phyloP scores from a whole-genome alignment of 2,329 filamentous ascomycete genomes.

The Penicillium olsonii region DNA sequence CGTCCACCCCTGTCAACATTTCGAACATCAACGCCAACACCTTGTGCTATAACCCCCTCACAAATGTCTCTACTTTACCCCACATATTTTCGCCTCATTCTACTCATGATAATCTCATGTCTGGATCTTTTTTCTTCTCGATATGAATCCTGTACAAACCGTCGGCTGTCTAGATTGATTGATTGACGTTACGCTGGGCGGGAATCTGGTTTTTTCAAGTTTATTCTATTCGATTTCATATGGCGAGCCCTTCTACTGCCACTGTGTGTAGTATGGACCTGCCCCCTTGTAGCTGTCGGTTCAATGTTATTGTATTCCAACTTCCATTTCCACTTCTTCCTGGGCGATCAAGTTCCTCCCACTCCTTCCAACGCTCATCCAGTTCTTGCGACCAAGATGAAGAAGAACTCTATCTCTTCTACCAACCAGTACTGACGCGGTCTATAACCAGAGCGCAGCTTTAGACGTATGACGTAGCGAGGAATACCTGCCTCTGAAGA shows the following conservation, averaged over 20 bases:
- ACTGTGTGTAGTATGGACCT: not conserved
- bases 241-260: not conserved
- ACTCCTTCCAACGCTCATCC: too few relatives aligned
- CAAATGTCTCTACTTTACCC: slow-evolving; percentile 1
- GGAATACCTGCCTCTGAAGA: too few relatives aligned
- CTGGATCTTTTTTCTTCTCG: slow-evolving; percentile 14
- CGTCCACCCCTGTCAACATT: slow-evolving; percentile 9
- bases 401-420: too few relatives aligned
- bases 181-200: slow-evolving; percentile 1
- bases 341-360: too few relatives aligned
- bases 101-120: slow-evolving; percentile 19
- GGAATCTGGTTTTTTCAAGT: not conserved
- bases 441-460: too few relatives aligned
- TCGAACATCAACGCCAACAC: slow-evolving; percentile 22
- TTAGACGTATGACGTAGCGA: too few relatives aligned
- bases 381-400: too few relatives aligned
- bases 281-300: slow-evolving; percentile 10
- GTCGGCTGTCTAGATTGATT: slow-evolving; percentile 20
- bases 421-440: too few relatives aligned
- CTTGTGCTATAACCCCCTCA: slow-evolving; percentile 19
- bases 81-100: slow-evolving; percentile 16
- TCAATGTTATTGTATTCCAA: too few relatives aligned
- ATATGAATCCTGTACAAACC: slow-evolving; percentile 22
- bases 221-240: not conserved
- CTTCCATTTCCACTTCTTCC: too few relatives aligned